phyloP scores from a whole-genome alignment of 2,329 filamentous ascomycete species.

The Dothiorella sarmentorum region DNA sequence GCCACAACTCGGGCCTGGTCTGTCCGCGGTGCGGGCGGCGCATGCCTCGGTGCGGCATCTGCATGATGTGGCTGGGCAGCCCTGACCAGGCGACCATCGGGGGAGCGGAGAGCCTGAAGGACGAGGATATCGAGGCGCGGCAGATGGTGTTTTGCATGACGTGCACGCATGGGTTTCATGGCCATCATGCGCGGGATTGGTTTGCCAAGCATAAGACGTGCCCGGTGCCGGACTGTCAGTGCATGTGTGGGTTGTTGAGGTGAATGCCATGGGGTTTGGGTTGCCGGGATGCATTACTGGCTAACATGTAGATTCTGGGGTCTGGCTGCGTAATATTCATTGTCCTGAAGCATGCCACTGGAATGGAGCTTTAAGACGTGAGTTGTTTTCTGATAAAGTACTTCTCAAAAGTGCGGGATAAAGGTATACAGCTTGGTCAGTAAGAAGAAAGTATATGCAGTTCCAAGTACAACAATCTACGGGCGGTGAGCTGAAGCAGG shows the following conservation, averaged over 20 bases:
- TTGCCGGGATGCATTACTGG: too few species aligned
- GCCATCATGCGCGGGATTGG: constrained; percentile 60
- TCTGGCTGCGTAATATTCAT: too few species aligned
- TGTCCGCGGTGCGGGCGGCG: constrained; percentile 61
- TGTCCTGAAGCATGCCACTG: too few species aligned
- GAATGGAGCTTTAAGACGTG: too few species aligned
- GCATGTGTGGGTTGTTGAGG: constrained; percentile 47
- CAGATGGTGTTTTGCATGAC: constrained; percentile 60
- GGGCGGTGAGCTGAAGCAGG: too few species aligned
- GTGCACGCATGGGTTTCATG: constrained; percentile 63
- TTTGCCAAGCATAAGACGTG: constrained; percentile 54
- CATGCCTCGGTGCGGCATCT: constrained; percentile 62
- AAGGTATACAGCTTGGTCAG: too few species aligned
- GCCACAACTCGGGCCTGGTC: constrained; percentile 44
- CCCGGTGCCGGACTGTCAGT: constrained; percentile 55
- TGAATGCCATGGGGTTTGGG: too few species aligned
- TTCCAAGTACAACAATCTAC: too few species aligned
- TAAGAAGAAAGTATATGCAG: too few species aligned
- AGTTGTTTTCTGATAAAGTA: too few species aligned
- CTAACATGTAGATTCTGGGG: too few species aligned
- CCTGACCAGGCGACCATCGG: constrained; percentile 51
- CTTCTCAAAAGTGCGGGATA: too few species aligned
- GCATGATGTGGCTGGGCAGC: constrained; percentile 59
- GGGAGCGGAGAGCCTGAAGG: constrained; percentile 32
- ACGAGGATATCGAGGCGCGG: constrained; percentile 50